Conservation (phyloP, 1,139 yeast species). For the Diutina scorzettiae region DNA sequence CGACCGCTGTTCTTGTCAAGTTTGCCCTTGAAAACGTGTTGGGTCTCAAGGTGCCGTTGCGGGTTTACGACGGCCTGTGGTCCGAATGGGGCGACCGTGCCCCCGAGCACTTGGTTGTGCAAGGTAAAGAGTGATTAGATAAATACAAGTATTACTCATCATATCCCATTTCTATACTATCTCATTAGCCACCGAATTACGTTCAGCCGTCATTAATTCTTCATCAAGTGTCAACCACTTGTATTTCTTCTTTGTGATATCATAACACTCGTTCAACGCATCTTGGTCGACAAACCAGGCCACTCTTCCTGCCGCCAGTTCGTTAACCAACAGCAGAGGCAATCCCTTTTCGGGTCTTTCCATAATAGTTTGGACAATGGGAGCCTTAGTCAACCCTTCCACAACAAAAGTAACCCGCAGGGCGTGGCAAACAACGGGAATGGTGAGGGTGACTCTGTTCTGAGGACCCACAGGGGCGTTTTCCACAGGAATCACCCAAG, state of each 20-base stretch:
- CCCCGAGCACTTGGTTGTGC: constrained; percentile 24
- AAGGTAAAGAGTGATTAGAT: not conserved
- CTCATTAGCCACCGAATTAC: not conserved
- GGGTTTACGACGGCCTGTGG: constrained; percentile 94
- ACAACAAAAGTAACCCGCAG: constrained; percentile 89
- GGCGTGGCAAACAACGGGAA: constrained; percentile 92
- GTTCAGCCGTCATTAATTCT: not conserved
- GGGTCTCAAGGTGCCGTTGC: constrained; percentile 53
- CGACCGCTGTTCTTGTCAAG: constrained; percentile 77
- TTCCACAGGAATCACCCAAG: constrained; percentile 93
- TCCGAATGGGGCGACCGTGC: constrained; percentile 50
- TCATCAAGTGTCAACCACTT: constrained; percentile 33
- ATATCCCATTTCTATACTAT: no score
- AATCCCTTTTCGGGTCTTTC: constrained; percentile 76
- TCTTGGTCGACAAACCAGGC: constrained; percentile 97
- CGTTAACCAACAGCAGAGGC: constrained; percentile 90
- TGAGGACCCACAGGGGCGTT: constrained; percentile 89
- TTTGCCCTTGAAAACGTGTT: constrained; percentile 32
- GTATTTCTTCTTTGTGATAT: constrained; percentile 64
- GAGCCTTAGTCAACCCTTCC: constrained; percentile 93
- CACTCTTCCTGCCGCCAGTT: constrained; percentile 92
- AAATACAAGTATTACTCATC: no score
- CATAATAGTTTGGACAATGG: constrained; percentile 84
- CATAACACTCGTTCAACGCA: constrained; percentile 74
- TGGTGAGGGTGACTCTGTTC: constrained; percentile 80